Base-by-base conservation (phyloP, 1,284 basidiomycete genomes). In the Cutaneotrichosporon cutaneum region DNA sequence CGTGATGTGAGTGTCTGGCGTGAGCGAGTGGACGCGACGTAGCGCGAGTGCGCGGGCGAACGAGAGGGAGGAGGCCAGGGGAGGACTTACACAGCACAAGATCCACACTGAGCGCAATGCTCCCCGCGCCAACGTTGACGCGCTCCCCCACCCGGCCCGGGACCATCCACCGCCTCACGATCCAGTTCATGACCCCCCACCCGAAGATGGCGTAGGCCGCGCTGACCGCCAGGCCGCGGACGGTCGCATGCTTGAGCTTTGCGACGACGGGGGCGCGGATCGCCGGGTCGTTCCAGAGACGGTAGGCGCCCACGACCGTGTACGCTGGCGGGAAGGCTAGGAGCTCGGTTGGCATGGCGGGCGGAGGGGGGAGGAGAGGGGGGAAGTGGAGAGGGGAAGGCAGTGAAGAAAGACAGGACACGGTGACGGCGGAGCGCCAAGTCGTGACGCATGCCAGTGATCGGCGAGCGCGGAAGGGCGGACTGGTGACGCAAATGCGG, bases 1-100 rank as follows among this genome's bases (percentile, higher is more conserved):
- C 61, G 90, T 81, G 18, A 90, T 73, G 0, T 90, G 85, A 6
- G 90, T 89, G 72, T 90, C 90, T 92, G 71, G n/a, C 33, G 45
- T 65, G 21, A 58, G 56, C 26, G 13, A 36, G 21, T 4, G n/a
- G 8, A 16, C 3, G 16, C 6, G 16, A 55, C 9, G 24, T 5
- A 39, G 27, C n/a, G 26, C 9, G 24, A n/a, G 26, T 32, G 45
- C 32, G 22, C 16, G 30, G 1, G 26, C 21, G n/a, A 42, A 11
- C 44, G 3, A 26, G 45, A 26, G 24, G 22, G 21, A 11, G 7
- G 39, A 0, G 6, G 32, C 3, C 8, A 30, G 26, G 24, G 22
- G n/a, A 13, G 14, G 6, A 72, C 76, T 68, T 51, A 78, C 76
- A 78, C 24, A 78, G 59, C 8, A 77, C 70, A 2, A 74, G 59